phyloP scores from a whole-genome alignment of 257 asterid genomes.

The Plantago major region DNA sequence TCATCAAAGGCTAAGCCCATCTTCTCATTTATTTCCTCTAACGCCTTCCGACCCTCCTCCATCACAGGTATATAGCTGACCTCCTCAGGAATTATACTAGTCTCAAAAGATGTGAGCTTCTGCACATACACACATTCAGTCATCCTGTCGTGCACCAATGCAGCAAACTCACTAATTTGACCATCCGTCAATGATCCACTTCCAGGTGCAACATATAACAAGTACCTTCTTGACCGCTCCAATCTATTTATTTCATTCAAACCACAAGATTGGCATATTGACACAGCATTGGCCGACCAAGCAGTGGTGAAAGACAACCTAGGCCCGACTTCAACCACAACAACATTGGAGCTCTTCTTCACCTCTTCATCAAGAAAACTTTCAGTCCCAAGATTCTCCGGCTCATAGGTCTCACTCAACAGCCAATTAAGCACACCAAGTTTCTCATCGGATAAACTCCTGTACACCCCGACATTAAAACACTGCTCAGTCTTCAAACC shows the following conservation, averaged over 20 bases:
- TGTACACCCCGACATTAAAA: conserved; percentile 65
- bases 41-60: conserved; percentile 84
- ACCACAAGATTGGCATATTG: conserved; percentile 79
- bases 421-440: conserved; percentile 71
- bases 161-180: conserved; percentile 69
- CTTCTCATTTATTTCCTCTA: conserved; percentile 74
- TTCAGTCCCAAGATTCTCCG: conserved; percentile 50
- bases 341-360: conserved; percentile 23
- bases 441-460: conserved; percentile 48
- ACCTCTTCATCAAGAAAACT: conserved; percentile 63
- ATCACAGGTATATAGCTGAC: conserved; percentile 70
- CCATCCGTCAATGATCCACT: conserved; percentile 40
- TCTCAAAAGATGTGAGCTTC: conserved; percentile 76
- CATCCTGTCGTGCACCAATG: conserved; percentile 89
- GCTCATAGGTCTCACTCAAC: conserved; percentile 82
- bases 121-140: conserved; percentile 70
- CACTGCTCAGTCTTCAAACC: conserved; percentile 84
- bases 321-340: conserved; percentile 81
- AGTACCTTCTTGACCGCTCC: conserved; percentile 79
- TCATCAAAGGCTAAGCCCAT: conserved; percentile 98
- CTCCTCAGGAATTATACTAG: conserved; percentile 62
- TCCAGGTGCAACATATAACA: conserved; percentile 47
- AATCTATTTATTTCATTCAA: conserved; percentile 67
- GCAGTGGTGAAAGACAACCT: conserved; percentile 89
- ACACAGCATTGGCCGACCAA: conserved; percentile 94